These are phyloP conservation scores for Ustilago vetiveriae DNA, from an alignment of 1,284 basidiomycete genomes.

Conservation along the genomic window DNA sequence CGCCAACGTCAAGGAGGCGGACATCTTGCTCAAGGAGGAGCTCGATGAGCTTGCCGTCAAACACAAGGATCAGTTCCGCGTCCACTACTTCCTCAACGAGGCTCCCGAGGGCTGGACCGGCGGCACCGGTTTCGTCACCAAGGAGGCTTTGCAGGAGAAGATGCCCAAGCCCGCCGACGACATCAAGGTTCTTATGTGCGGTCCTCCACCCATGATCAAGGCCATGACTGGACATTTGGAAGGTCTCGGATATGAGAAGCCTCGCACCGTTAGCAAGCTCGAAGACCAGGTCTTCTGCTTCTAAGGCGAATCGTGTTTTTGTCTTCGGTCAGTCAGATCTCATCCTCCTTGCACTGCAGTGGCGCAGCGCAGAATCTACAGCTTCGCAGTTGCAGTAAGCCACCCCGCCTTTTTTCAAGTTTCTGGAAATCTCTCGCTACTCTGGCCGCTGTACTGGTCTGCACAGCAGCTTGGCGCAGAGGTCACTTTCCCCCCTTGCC, in stretches of 20 bases:
- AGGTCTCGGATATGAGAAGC: constrained; percentile 84
- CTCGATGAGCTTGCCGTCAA: constrained; percentile 79
- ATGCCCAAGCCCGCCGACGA: constrained; percentile 61
- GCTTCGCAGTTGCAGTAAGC: no score
- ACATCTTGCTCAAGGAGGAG: constrained; percentile 80
- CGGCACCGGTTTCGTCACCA: constrained; percentile 89
- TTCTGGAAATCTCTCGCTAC: neutral
- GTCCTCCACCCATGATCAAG: constrained; percentile 93
- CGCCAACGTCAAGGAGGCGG: constrained; percentile 79
- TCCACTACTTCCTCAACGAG: constrained; percentile 92
- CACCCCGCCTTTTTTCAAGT: neutral
- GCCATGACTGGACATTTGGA: constrained; percentile 97
- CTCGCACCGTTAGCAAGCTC: constrained; percentile 75
- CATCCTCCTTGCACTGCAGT: no score
- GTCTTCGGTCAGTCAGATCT: no score
- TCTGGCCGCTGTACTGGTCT: neutral
- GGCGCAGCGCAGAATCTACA: neutral
- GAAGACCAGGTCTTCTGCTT: constrained; percentile 62
- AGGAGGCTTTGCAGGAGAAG: constrained; percentile 84
- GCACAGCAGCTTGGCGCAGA: neutral
- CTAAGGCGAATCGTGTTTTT: no score
- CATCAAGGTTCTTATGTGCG: constrained; percentile 69
- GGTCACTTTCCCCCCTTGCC: neutral
- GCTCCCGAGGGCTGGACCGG: constrained; percentile 85
- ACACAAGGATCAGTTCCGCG: constrained; percentile 75